Conservation (phyloP, 2,329 filamentous ascomycete genomes). For the Trichoderma polysporum region DNA sequence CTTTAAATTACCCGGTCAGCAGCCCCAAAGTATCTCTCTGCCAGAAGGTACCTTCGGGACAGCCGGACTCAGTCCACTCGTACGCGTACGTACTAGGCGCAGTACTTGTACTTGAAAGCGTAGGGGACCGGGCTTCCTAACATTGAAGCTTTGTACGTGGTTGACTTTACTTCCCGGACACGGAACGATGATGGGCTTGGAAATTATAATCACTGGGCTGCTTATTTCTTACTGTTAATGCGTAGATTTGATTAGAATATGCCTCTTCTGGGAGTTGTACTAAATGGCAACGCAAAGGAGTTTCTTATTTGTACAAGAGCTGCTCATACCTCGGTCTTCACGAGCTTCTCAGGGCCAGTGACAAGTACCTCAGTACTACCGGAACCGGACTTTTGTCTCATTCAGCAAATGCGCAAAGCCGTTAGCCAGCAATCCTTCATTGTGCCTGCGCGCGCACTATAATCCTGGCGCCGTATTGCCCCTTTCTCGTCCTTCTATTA, state of each 20-base stretch:
- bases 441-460: neutral
- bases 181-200: slow-evolving; percentile 4
- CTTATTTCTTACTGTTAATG: neutral
- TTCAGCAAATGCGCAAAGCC: neutral
- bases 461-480: neutral
- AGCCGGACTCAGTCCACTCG: slow-evolving; percentile 10
- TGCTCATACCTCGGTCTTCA: neutral
- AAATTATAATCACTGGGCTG: neutral
- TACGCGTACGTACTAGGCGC: slow-evolving; percentile 13
- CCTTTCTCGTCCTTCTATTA: neutral
- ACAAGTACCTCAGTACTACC: neutral
- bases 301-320: neutral
- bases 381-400: slow-evolving; percentile 10
- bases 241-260: neutral
- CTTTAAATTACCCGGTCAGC: slow-evolving; percentile 9
- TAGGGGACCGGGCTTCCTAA: neutral
- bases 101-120: neutral
- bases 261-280: neutral
- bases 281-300: neutral
- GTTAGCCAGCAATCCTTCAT: neutral
- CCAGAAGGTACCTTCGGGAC: slow-evolving; percentile 11
- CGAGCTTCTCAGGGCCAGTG: neutral
- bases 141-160: neutral
- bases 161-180: neutral
- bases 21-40: neutral